phyloP scores from a whole-genome alignment of 441 rosid species.

The Isatis lusitanica region DNA sequence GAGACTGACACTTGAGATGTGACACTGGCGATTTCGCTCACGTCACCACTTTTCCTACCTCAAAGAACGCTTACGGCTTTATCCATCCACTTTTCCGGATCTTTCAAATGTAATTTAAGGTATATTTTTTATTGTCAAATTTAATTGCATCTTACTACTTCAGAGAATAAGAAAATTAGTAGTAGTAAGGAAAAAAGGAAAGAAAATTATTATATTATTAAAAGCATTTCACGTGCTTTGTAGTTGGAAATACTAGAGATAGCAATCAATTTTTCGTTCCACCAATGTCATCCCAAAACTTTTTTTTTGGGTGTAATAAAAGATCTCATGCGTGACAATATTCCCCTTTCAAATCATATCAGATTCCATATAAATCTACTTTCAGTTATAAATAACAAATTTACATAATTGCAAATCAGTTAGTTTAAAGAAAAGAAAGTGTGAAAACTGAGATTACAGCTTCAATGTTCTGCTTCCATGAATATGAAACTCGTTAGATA shows the following conservation, averaged over 20 bases:
- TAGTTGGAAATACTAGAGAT: not conserved
- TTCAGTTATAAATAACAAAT: not conserved
- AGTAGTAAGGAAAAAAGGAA: too few species aligned
- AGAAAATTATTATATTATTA: not conserved
- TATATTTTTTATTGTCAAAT: not conserved
- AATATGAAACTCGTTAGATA: too few species aligned
- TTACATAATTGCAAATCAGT: not conserved
- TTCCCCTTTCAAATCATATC: not conserved
- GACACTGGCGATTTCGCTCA: conserved; percentile 43
- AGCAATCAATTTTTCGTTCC: not conserved
- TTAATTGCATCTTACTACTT: not conserved
- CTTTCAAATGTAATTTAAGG: not conserved
- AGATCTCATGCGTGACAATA: not conserved
- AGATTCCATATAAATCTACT: not conserved
- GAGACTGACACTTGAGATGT: conserved; percentile 31
- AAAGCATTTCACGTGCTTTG: not conserved
- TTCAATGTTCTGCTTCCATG: too few species aligned
- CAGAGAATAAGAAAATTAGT: not conserved
- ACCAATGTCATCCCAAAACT: not conserved
- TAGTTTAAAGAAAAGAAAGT: not conserved
- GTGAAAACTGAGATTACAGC: too few species aligned
- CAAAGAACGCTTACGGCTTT: conserved; percentile 22
- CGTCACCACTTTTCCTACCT: conserved; percentile 28
- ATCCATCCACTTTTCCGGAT: conserved; percentile 15
- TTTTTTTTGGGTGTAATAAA: not conserved